Evolutionary conservation across 257 asterid genomes (phyloP), one percentile per base, ranked within the genome.

Genomic region (Nicotiana tabacum): DNA sequence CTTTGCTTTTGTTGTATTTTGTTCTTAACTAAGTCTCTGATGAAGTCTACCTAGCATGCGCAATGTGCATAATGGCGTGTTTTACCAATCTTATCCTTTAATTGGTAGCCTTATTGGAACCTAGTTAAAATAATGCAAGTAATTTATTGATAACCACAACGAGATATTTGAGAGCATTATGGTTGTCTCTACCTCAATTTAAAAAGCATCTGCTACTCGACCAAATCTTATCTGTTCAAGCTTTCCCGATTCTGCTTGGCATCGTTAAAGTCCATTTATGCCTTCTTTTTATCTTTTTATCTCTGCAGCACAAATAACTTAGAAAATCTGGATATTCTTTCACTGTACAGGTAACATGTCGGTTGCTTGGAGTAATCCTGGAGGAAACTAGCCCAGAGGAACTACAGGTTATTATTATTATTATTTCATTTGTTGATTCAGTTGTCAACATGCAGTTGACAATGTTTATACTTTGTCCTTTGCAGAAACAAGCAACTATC

Each of bases 401-500:
- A 88, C 95, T 94, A 82, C 97, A 92, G 97, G 98, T 93, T 86
- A 39, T 82, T 82, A 30, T 18, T 82, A 17, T 56, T 82, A 17
- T 56, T 86, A 72, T 66, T 65, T 48, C 29, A 58, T 58, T 48
- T 46, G 61, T 72, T 24, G 39, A 72, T 46, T 6, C 39, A 13
- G 51, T 72, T 72, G 24, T 24, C 17, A 46, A 46, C 61, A 24
- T 24, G 61, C 39, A 24, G 13, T 46, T 72, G 79, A 72, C 79
- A 72, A 43, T 43, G 35, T 70, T 70, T 21, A 0, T 72, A 12
- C 79, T 79, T 43, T 84, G 12, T 46, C 37, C 79, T 81, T 89
- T 89, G 94, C 94, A 96, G 99, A 92, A 91, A 83, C 95, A 94
- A 90, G 99, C 88, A 60, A 96, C 98, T 69, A 96, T 94, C 66